Evolutionary conservation across 2,329 filamentous ascomycete species (phyloP).

Genomic region (Didymosphaeria variabile): DNA sequence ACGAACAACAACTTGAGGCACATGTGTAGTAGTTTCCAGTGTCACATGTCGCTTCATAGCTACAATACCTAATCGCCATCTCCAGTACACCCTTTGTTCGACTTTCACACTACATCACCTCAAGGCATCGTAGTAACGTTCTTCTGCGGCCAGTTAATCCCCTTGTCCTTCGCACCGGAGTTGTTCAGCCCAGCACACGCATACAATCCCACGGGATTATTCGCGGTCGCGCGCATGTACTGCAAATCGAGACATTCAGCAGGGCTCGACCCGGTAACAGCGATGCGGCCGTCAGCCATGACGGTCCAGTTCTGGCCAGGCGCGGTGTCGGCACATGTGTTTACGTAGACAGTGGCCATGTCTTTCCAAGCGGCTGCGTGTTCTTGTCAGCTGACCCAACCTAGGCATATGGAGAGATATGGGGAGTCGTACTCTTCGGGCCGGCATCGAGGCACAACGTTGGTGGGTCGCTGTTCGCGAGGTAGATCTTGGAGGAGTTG

Average conservation of each 20-base stretch:
- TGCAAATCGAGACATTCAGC: slow-evolving; percentile 43
- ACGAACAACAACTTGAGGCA: neutral
- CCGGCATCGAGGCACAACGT: slow-evolving; percentile 43
- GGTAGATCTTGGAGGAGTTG: slow-evolving; percentile 36
- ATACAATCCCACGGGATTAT: slow-evolving; percentile 46
- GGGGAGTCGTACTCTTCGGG: slow-evolving; percentile 27
- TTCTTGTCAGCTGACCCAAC: neutral
- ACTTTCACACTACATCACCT: neutral
- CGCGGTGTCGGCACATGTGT: slow-evolving; percentile 34
- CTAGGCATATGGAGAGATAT: neutral
- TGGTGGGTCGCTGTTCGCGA: slow-evolving; percentile 30
- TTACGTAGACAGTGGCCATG: slow-evolving; percentile 39
- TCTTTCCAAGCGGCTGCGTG: slow-evolving; percentile 41
- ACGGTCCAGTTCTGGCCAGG: slow-evolving; percentile 37
- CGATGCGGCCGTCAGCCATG: slow-evolving; percentile 42
- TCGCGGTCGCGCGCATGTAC: slow-evolving; percentile 39
- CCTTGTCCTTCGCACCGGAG: slow-evolving; percentile 43
- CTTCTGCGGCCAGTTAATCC: slow-evolving; percentile 44
- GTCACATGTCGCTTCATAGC: too few species aligned
- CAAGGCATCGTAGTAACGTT: slow-evolving; percentile 25
- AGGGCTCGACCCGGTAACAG: slow-evolving; percentile 23
- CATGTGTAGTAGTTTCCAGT: too few species aligned
- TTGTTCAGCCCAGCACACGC: slow-evolving; percentile 41
- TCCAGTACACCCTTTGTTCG: neutral
- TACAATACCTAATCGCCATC: neutral